Percentiles rank a stretch among this genome's conserved stretches.
phyloP scores from a whole-genome alignment of 306 rosid genomes.

The Myrica gale region DNA sequence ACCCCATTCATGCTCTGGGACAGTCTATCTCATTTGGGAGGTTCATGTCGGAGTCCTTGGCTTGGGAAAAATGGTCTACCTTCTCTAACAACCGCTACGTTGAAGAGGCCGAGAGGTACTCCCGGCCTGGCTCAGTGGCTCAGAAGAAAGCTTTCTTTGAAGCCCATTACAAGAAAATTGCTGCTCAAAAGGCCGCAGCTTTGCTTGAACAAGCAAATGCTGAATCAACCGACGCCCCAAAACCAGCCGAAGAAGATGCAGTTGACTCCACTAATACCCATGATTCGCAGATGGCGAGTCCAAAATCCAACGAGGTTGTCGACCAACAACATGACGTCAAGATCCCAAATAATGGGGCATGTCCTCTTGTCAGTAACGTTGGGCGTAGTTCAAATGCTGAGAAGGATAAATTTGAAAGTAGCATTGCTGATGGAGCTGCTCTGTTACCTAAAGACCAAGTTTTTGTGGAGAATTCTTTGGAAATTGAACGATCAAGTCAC shows the following conservation, averaged over 20 bases:
- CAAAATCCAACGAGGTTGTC: conserved; percentile 28
- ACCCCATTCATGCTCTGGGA: conserved; percentile 68
- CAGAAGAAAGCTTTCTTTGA: conserved; percentile 99
- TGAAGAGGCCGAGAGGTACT: conserved; percentile 84
- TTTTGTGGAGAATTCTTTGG: conserved; percentile 30
- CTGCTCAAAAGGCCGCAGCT: conserved; percentile 79
- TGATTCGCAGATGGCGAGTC: conserved; percentile 18
- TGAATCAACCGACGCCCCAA: conserved; percentile 25
- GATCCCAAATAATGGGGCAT: conserved; percentile 16
- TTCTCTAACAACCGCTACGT: conserved; percentile 87
- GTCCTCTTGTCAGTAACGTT: not conserved
- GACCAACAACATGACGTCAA: conserved; percentile 36
- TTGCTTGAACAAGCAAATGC: conserved; percentile 70
- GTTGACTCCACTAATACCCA: not conserved
- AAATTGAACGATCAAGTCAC: conserved; percentile 43
- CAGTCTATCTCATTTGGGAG: conserved; percentile 91
- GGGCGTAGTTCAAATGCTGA: conserved; percentile 24
- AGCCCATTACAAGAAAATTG: conserved; percentile 92
- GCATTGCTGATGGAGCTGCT: conserved; percentile 36
- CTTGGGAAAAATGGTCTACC: conserved; percentile 92
- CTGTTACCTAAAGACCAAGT: conserved; percentile 25
- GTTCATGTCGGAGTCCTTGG: conserved; percentile 71
- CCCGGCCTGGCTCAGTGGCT: conserved; percentile 89
- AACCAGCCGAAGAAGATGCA: conserved; percentile 17
- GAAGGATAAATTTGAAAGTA: conserved; percentile 29